Percentiles rank a stretch among this genome's conserved stretches.
phyloP scores from a whole-genome alignment of 805 yeast species.

The Kluyveromyces aestuarii region DNA sequence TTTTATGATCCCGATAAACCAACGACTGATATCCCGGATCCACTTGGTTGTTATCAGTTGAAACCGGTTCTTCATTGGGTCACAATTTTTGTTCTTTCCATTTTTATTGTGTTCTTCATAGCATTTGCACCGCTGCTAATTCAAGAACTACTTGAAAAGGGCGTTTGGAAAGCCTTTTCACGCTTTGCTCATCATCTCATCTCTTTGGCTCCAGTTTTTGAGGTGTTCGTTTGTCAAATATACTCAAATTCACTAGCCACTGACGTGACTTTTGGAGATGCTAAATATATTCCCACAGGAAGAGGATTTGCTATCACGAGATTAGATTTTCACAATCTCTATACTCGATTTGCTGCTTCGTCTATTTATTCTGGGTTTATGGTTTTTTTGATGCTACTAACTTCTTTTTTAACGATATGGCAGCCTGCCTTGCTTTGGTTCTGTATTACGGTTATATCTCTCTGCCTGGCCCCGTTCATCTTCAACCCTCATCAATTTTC shows the following conservation, averaged over 20 bases:
- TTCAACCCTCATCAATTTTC: constrained; percentile 74
- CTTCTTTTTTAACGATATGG: constrained; percentile 77
- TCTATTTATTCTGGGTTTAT: constrained; percentile 75
- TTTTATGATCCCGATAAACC: constrained; percentile 56
- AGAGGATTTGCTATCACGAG: constrained; percentile 89
- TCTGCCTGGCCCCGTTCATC: constrained; percentile 62
- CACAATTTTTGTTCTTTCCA: constrained; percentile 75
- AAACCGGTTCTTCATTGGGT: constrained; percentile 89
- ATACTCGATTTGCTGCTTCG: constrained; percentile 64
- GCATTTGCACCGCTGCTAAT: constrained; percentile 81
- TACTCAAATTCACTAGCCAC: constrained; percentile 70
- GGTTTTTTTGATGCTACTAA: constrained; percentile 57
- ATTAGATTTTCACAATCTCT: constrained; percentile 59
- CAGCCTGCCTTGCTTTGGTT: constrained; percentile 65
- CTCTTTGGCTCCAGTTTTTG: constrained; percentile 85
- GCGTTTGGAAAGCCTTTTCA: constrained; percentile 61
- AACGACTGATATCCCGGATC: constrained; percentile 61
- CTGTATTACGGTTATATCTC: constrained; percentile 60
- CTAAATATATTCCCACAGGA: constrained; percentile 86
- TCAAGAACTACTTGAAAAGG: constrained; percentile 84
- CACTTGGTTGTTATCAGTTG: constrained; percentile 79
- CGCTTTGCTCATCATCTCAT: constrained; percentile 68
- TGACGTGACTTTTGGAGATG: constrained; percentile 85
- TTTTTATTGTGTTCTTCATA: constrained; percentile 86
- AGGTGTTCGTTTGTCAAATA: constrained; percentile 90